Evolutionary conservation across 208 protist genomes (phyloP), one percentile per base, ranked within the genome.

Genomic region (Acanthamoeba divionensis): DNA sequence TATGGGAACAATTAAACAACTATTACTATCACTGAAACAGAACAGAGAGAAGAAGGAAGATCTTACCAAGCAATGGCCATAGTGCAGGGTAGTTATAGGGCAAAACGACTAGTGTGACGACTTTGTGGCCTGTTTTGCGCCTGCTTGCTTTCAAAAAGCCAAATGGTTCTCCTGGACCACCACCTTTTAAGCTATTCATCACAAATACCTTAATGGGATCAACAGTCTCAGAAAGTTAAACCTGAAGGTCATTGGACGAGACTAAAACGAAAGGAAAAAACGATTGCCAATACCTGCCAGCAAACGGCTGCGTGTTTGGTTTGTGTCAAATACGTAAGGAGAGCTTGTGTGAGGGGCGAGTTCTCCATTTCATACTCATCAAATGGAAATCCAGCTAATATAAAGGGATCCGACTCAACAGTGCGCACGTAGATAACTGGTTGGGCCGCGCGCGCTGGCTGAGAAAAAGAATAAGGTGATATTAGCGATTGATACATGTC

Each of bases 281-380:
- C 48, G 24, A 66, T 24, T 73, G 65, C 65, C 65, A 73, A 26
- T 41, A 41, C 36, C 36, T 41, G 36, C 36, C 36, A 41, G 36
- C 36, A 41, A 41, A 41, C 36, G 5, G 36, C 36, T 38, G 41
- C 18, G 3, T 15, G n/a, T 73, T 73, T 21, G 65, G 65, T 73
- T 26, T 73, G 31, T 54, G 60, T 71, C 79, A 69, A 77, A 18
- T 69, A 38, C 0, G 36, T 41, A 41, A 41, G 36, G 5, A 41
- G 36, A 41, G 36, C 36, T 41, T 41, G 36, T 41, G 82, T 90
- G 0, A 90, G 21, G 6, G 80, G 2, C 45, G 73, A 92, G 45
- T 54, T 13, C 26, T 92, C 90, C 3, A 92, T 24, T 36, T 92
- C 90, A 67, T 92, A 92, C 45, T 92, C 90, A 36, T 92, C 90